Base-by-base conservation (phyloP, 108 stramenopile species). In the Phaeodactylum tricornutum region DNA sequence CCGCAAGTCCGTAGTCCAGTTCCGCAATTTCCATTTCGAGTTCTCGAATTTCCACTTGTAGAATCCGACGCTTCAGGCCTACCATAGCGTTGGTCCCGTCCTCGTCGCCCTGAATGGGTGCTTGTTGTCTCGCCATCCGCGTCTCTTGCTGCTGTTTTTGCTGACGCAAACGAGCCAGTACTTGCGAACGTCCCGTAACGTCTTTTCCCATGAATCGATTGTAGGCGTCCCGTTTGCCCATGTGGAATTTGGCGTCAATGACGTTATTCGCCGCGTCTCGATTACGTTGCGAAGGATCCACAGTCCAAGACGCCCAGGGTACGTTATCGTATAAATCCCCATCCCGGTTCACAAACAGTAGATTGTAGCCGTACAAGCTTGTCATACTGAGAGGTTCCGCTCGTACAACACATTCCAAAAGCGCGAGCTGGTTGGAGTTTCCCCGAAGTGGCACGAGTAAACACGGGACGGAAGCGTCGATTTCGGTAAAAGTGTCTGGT, bases 151-250 rank as follows among this genome's bases (percentile, higher is more conserved):
- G 34, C 34, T 74, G 54, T 0, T 68, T 75, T 47, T 69, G 53
- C 21, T 23, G 2, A 1, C 14, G 25, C 26, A 40, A 36, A 14
- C 20, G 21, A 46, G 53, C 43, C 45, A 62, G 31, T 44, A 16
- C 31, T 36, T 20, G 17, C 7, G 34, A 34, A 43, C 15, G 7
- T 7, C 20, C 0, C 5, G 40, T 9, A 11, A 8, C 12, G 51
- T 79, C 84, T 48, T 85, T 87, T 2, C 91, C 91, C 66, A 75
- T 67, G 38, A 92, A 64, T n/a, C 84, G 61, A 48, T 81, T 70
- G 64, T 79, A 93, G 1, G 88, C 88, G 54, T 87, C 87, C 32
- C 87, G 57, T 57, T 95, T 95, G 11, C 88, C 94, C 44, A 72
- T 52, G 17, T 77, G 57, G 45, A 57, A 81, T 43, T 69, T 75